Evolutionary conservation across 306 rosid genomes (phyloP), one percentile per base, ranked within the genome.

Genomic region (Vicia villosa): DNA sequence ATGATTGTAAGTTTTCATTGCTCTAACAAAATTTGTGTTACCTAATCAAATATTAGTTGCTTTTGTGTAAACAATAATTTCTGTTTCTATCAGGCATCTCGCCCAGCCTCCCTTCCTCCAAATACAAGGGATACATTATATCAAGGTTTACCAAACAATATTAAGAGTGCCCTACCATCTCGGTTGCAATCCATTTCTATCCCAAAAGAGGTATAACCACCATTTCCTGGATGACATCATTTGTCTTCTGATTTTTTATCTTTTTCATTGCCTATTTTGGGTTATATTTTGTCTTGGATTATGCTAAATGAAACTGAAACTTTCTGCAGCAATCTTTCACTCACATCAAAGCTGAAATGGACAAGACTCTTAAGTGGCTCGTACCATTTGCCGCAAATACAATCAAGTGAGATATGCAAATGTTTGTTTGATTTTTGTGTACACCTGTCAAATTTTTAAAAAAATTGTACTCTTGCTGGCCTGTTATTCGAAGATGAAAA

Each of bases 381-480:
- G 83, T 82, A 72, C 97, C 97, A 14, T 63, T 87, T 45, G 92
- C 99, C 43, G 77, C 89, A 50, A 89, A 87, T 77, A 95, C 99
- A 8, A 81, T 64, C 77, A 94, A 77, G 98, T 94, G 82, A 51
- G 96, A 74, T 46, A 47, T 67, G 69, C n/a, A 46, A 41, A 63
- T 52, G 38, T 26, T 72, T 42, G 51, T 55, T 69, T 61, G 21
- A 19, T 42, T 70, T 64, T 43, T 17, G 9, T 47, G 10, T 61
- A 4, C 59, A 12, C 16, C 32, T 14, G 61, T n/a, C 62, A 7
- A 7, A 11, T 32, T 32, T n/a, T n/a, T n/a, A n/a, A 6, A 32
- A 6, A 0, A 0, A 0, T 14, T 46, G 8, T 30, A 30, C 36
- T 26, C 40, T 17, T 34, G 34, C 20, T 40, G 63, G 66, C 38